Evolutionary conservation across 345 rosid genomes (phyloP), one percentile per base, ranked within the genome.

Genomic region (Lepidium aucheri): DNA sequence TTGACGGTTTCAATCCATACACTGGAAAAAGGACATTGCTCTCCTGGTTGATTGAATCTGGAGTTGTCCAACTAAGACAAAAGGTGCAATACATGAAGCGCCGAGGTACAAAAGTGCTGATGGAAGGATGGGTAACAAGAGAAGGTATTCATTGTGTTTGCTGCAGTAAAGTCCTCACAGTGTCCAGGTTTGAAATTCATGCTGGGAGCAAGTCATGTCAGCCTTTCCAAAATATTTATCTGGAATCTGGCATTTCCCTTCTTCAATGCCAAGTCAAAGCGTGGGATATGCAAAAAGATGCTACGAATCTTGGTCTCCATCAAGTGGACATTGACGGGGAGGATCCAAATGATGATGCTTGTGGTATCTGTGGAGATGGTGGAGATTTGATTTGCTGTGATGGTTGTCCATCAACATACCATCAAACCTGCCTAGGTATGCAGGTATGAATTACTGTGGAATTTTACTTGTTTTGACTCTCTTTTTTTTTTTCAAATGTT

Each of bases 301-400:
- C 87, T 59, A 77, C 57, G 74, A 69, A 53, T 61, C 63, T 76
- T 69, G 85, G 86, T 38, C 86, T 81, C 53, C 83, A 83, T 67
- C 68, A 77, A 15, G 86, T 94, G 53, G 82, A 82, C 17, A 60
- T 65, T 64, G 86, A 77, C 66, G 95, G 91, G 26, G 93, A 85
- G 66, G 99, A 94, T 83, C 95, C 97, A 52, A 85, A 86, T 84
- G 99, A 94, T 77, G 97, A 94, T 80, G 83, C 96, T 43, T 94
- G 99, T 81, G 91, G 95, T 73, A 82, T 88, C 38, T 94, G 99
- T 78, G 99, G 95, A 63, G 99, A 94, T 78, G 97, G 97, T 72
- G 99, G 99, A 59, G 87, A 91, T 78, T 78, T 94, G 74, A 87
- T 94, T 41, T 94, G 99, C 73, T 91, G 97, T 72, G 99, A 94